Percentiles rank a stretch among this genome's conserved stretches.
phyloP scores from a whole-genome alignment of 2,329 filamentous ascomycete species.

The Fusarium coicis region DNA sequence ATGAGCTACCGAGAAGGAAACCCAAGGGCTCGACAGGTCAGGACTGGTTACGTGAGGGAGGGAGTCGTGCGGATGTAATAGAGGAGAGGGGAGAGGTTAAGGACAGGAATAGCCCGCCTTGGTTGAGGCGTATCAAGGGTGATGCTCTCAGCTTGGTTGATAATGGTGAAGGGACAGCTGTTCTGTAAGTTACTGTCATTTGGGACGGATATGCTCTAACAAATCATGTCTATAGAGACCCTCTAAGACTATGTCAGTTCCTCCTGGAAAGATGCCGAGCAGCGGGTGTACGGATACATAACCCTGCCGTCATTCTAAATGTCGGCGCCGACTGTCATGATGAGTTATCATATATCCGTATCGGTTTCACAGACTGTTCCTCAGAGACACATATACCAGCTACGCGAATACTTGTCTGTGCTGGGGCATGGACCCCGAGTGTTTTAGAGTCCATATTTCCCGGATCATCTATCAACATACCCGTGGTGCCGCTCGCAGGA shows the following conservation, averaged over 20 bases:
- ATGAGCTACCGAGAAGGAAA: conserved; percentile 51
- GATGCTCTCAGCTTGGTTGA: conserved; percentile 71
- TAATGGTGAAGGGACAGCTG: conserved; percentile 68
- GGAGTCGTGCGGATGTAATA: conserved; percentile 66
- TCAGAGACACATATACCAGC: conserved; percentile 67
- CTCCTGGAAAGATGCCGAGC: conserved; percentile 67
- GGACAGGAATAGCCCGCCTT: conserved; percentile 48
- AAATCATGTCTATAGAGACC: conserved; percentile 63
- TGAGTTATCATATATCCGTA: conserved; percentile 62
- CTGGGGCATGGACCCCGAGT: conserved; percentile 76
- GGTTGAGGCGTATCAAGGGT: conserved; percentile 56
- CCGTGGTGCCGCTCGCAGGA: conserved; percentile 68
- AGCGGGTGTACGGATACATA: conserved; percentile 72
- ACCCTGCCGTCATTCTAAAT: conserved; percentile 68
- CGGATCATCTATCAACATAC: conserved; percentile 60
- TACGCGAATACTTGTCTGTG: conserved; percentile 71
- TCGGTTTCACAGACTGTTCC: conserved; percentile 57
- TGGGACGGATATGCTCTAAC: not conserved
- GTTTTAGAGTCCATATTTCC: conserved; percentile 76
- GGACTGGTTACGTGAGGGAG: conserved; percentile 74
- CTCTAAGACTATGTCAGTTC: conserved; percentile 72
- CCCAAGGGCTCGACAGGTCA: conserved; percentile 58
- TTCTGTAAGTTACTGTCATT: conserved; percentile 62
- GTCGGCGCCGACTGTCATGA: conserved; percentile 62
- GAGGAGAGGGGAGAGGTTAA: conserved; percentile 49